phyloP scores from a whole-genome alignment of 208 protist species.

The Leishmania braziliensis region DNA sequence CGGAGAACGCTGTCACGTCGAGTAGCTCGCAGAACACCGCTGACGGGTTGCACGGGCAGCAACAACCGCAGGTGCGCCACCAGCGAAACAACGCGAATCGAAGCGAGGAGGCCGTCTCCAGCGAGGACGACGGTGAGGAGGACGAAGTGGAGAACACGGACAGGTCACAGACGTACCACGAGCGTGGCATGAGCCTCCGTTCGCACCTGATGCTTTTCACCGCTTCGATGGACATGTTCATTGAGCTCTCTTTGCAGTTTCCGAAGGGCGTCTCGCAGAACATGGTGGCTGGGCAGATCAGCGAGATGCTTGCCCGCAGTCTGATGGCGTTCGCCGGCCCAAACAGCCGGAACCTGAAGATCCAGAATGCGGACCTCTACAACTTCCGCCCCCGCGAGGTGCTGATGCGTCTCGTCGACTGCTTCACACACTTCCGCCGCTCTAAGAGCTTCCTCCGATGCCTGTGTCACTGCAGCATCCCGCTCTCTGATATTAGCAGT shows the following conservation, averaged over 20 bases:
- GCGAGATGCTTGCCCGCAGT: slow-evolving; percentile 85
- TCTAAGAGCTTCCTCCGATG: slow-evolving; percentile 75
- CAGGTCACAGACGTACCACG: slow-evolving; percentile 69
- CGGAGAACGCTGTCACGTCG: slow-evolving; percentile 46
- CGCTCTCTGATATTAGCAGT: slow-evolving; percentile 50
- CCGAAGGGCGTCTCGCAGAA: slow-evolving; percentile 85
- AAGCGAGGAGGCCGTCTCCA: background rate
- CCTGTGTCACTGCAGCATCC: slow-evolving; percentile 79
- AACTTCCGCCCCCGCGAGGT: slow-evolving; percentile 81
- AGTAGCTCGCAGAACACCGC: background rate
- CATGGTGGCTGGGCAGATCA: slow-evolving; percentile 88
- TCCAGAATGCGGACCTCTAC: slow-evolving; percentile 79
- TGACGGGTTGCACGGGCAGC: background rate
- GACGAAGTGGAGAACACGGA: slow-evolving; percentile 52
- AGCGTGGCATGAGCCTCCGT: slow-evolving; percentile 68
- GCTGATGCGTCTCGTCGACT: slow-evolving; percentile 75
- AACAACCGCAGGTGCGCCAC: background rate
- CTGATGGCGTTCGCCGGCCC: slow-evolving; percentile 81
- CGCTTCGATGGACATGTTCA: slow-evolving; percentile 85
- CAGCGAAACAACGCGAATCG: background rate
- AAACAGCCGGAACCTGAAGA: slow-evolving; percentile 78
- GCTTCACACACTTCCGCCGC: slow-evolving; percentile 76
- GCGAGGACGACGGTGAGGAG: slow-evolving; percentile 31
- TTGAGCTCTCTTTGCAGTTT: slow-evolving; percentile 78
- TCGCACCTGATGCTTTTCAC: slow-evolving; percentile 79